These are phyloP conservation scores for Halocafeteria seosinensis DNA, from an alignment of 108 stramenopile species.

Conservation along the genomic window DNA sequence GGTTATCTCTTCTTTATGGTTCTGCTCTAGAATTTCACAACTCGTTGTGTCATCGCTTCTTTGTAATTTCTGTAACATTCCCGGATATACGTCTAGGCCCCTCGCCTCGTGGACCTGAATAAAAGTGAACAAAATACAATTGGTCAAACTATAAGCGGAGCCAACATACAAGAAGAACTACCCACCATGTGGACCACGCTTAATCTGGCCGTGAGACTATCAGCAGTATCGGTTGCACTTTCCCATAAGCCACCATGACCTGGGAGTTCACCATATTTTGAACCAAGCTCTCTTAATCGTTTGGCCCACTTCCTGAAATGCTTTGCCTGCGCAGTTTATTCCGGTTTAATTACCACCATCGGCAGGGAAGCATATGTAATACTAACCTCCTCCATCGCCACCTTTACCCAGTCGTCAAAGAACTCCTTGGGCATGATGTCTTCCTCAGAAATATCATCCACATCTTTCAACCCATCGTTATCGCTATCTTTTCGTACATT, in stretches of 20 bases:
- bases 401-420: conserved; percentile 17
- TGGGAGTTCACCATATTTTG: conserved; percentile 11
- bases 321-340: too few relatives aligned
- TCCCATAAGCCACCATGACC: conserved; percentile 15
- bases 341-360: too few relatives aligned
- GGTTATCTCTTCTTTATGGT: conserved; percentile 14
- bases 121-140: too few relatives aligned
- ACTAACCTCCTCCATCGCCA: too few relatives aligned
- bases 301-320: conserved; percentile 16
- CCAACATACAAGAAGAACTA: too few relatives aligned
- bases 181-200: conserved; percentile 12
- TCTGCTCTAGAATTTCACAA: conserved; percentile 8
- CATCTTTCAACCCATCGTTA: too few relatives aligned
- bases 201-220: conserved; percentile 3
- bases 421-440: too few relatives aligned
- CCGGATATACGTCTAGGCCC: conserved; percentile 16
- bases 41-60: not conserved
- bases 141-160: too few relatives aligned
- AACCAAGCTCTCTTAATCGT: conserved; percentile 1
- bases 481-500: too few relatives aligned
- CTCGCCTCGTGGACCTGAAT: conserved; percentile 27
- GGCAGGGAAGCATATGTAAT: too few relatives aligned
- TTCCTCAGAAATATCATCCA: too few relatives aligned
- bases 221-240: conserved; percentile 12
- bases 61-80: not conserved